Conservation (phyloP, 345 rosid genomes). For the Hibiscus tridactylites region DNA sequence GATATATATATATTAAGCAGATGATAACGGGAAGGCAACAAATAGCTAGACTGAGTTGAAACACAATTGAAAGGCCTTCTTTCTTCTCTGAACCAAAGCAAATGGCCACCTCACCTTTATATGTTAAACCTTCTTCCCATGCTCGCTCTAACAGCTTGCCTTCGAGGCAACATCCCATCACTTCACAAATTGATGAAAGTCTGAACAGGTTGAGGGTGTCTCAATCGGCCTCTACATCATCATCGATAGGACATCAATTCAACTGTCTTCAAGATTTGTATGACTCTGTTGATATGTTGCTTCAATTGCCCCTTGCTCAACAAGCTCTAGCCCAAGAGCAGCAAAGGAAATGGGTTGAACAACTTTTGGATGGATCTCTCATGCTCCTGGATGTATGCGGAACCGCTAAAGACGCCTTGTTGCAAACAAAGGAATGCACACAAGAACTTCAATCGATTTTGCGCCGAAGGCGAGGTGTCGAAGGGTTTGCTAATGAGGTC, state of each 20-base stretch:
- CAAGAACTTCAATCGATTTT: background rate
- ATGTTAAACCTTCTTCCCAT: conserved; percentile 8
- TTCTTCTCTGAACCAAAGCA: no score
- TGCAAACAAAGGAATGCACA: background rate
- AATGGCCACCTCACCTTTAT: conserved; percentile 12
- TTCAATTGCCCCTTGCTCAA: conserved; percentile 14
- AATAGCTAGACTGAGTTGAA: background rate
- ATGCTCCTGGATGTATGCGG: conserved; percentile 10
- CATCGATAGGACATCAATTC: background rate
- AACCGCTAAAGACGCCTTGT: background rate
- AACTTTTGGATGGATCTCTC: conserved; percentile 20
- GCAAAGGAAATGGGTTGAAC: conserved; percentile 1
- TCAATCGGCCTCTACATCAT: background rate
- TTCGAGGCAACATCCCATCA: background rate
- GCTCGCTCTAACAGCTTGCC: conserved; percentile 13
- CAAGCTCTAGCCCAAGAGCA: conserved; percentile 16
- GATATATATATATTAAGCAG: background rate
- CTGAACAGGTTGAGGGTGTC: background rate
- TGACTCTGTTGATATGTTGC: conserved; percentile 5
- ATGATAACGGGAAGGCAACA: background rate
- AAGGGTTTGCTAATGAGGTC: no score
- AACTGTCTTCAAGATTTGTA: conserved; percentile 12
- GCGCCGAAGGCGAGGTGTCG: no score
- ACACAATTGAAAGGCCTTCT: no score
- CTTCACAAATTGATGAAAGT: background rate